A percentile compares a stretch with the other conserved stretches of the same genome.
Evolutionary conservation across 1,284 basidiomycete species (phyloP).

Genomic region (Binderoboletus segoi): DNA sequence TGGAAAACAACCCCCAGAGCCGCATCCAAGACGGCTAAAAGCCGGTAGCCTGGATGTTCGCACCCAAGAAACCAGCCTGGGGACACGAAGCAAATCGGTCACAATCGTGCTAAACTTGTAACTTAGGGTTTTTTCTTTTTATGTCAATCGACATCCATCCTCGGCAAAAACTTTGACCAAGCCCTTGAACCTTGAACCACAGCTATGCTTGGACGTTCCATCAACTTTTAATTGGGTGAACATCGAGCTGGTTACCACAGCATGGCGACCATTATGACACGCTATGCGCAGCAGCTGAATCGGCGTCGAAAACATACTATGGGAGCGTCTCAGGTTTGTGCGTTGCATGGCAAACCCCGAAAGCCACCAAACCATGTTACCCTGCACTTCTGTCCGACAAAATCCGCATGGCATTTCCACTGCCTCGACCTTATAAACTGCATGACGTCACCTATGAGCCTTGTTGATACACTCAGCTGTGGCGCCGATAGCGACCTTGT

Average conservation of each 20-base stretch:
- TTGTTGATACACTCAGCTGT: not conserved
- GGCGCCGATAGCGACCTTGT: not conserved
- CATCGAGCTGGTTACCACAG: too few species aligned
- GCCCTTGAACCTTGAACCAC: too few species aligned
- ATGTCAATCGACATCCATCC: constrained; percentile 3
- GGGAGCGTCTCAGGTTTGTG: too few species aligned
- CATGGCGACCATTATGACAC: too few species aligned
- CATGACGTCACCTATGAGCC: constrained; percentile 7
- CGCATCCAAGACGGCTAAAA: not conserved
- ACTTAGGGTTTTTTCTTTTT: constrained; percentile 27
- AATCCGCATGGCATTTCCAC: too few species aligned
- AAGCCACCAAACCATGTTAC: not conserved
- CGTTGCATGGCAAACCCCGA: too few species aligned
- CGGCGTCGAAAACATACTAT: too few species aligned
- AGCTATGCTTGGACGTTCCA: too few species aligned
- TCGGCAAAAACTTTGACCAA: not conserved
- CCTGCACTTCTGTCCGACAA: not conserved
- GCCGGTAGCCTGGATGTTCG: constrained; percentile 8
- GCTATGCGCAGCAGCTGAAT: too few species aligned
- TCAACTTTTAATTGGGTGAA: too few species aligned
- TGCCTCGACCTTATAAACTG: not conserved
- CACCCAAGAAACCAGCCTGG: constrained; percentile 12
- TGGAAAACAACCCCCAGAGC: not conserved
- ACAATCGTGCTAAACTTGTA: constrained; percentile 17
- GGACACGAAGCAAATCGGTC: constrained; percentile 10